Conservation (phyloP, 2,329 filamentous ascomycete species). For the Apiospora arundinis region DNA sequence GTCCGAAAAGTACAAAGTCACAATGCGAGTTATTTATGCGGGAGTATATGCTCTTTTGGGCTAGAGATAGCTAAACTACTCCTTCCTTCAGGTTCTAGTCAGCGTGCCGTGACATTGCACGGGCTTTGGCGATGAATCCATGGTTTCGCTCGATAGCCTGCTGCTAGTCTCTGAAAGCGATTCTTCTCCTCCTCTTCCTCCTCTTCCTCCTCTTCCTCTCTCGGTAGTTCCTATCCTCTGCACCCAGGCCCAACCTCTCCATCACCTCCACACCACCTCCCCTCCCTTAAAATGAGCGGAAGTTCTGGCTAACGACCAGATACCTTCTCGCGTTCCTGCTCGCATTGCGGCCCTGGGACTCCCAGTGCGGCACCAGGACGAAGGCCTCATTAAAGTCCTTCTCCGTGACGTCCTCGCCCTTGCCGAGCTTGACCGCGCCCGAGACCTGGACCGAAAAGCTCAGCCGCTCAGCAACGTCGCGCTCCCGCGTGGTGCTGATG, state of each 20-base stretch:
- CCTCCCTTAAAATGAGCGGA: slow-evolving; percentile 57
- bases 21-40: background rate
- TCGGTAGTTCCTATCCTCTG: background rate
- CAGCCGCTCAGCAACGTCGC: slow-evolving; percentile 57
- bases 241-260: background rate
- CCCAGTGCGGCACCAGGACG: slow-evolving; percentile 79
- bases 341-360: slow-evolving; percentile 59
- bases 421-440: slow-evolving; percentile 74
- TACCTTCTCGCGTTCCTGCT: slow-evolving; percentile 62
- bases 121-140: background rate
- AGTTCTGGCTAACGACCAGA: slow-evolving; percentile 76
- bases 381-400: slow-evolving; percentile 82
- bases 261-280: background rate
- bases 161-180: background rate
- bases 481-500: slow-evolving; percentile 40
- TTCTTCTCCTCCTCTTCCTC: too few species aligned
- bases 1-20: background rate
- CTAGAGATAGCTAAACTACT: background rate
- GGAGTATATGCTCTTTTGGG: background rate
- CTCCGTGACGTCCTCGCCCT: slow-evolving; percentile 66
- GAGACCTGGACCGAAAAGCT: slow-evolving; percentile 77
- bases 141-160: background rate
- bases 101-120: background rate
- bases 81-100: background rate
- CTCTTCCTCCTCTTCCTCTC: background rate